Evolutionary conservation across 495 filamentous ascomycete genomes (phyloP), one percentile per base, ranked within the genome.

Genomic region (Aspergillus haitiensis): DNA sequence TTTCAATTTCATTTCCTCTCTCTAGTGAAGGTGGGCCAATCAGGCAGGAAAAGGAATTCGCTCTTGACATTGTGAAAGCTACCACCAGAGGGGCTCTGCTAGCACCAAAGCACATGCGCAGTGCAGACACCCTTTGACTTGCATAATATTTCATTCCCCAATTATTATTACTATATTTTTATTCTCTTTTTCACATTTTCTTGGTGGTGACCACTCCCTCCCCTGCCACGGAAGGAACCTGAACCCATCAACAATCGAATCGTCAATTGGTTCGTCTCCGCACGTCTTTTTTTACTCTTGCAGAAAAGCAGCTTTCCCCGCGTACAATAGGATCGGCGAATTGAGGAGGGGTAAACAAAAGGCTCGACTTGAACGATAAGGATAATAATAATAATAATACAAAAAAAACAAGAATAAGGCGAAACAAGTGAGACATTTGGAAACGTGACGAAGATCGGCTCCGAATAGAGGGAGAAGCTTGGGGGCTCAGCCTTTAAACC

Each of bases 241-340:
- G 37, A 55, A 45, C 58, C 55, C 52, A 33, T 56, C 59, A 10
- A 37, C 52, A 47, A 39, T 59, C 27, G 13, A 37, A 21, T 18
- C 55, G 55, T 52, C 75, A 76, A 75, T 73, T 73, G 69, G 71
- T 55, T 63, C 58, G 64, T 63, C 69, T 70, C 59, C 67, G 60
- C 70, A 72, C 63, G 58, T 51, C 56, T 59, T 67, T 27, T 27
- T 62, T 60, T 60, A 62, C 61, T 65, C 64, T 51, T 70, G 70
- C 67, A 69, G 70, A 60, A 66, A 59, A 62, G 59, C 70, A 75
- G 72, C 69, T 73, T 76, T 69, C 74, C 72, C 75, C 70, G 71
- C 75, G 69, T 59, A 68, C 63, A 58, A 69, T 63, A 68, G 66
- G 71, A 76, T 76, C 71, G 64, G 64, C 74, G 58, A 66, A 55